Evolutionary conservation across 2,329 filamentous ascomycete genomes (phyloP).

Genomic region (Periconia sp.): DNA sequence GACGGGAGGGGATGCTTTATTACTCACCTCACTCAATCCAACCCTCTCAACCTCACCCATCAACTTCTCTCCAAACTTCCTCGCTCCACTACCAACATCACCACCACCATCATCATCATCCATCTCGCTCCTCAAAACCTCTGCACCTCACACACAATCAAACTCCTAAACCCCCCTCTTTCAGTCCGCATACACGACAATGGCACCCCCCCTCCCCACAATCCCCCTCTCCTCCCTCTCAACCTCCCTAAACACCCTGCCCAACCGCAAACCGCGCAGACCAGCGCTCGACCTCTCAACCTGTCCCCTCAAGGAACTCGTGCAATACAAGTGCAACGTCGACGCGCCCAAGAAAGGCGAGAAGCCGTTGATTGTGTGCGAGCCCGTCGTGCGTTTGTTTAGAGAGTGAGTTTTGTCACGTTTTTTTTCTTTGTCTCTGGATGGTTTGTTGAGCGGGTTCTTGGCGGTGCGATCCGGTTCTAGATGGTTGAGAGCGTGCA

Average conservation of each 20-base stretch:
- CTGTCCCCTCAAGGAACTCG: conserved; percentile 64
- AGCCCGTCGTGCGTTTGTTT: conserved; percentile 65
- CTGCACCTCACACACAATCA: conserved; percentile 4
- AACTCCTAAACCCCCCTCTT: conserved; percentile 4
- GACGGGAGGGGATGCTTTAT: neutral
- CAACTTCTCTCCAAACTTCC: conserved; percentile 60
- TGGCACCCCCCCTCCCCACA: conserved; percentile 62
- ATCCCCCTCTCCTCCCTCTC: conserved; percentile 61
- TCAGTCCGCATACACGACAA: conserved; percentile 32
- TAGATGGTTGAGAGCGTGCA: neutral
- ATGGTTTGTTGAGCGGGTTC: conserved; percentile 8
- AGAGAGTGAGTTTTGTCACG: conserved; percentile 58
- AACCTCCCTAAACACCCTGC: conserved; percentile 57
- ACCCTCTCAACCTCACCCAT: conserved; percentile 47
- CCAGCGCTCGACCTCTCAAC: conserved; percentile 58
- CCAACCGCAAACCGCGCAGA: conserved; percentile 60
- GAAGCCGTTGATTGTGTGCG: conserved; percentile 56
- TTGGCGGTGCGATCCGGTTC: conserved; percentile 19
- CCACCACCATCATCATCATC: conserved; percentile 25
- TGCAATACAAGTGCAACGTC: conserved; percentile 68
- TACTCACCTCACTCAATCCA: conserved; percentile 36
- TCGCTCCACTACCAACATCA: conserved; percentile 38
- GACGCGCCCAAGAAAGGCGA: conserved; percentile 46
- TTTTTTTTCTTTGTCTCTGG: neutral
- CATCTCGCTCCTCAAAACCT: conserved; percentile 9